Evolutionary conservation across 2,329 filamentous ascomycete genomes (phyloP), one percentile per base, ranked within the genome.

Genomic region (Colletotrichum sp.): DNA sequence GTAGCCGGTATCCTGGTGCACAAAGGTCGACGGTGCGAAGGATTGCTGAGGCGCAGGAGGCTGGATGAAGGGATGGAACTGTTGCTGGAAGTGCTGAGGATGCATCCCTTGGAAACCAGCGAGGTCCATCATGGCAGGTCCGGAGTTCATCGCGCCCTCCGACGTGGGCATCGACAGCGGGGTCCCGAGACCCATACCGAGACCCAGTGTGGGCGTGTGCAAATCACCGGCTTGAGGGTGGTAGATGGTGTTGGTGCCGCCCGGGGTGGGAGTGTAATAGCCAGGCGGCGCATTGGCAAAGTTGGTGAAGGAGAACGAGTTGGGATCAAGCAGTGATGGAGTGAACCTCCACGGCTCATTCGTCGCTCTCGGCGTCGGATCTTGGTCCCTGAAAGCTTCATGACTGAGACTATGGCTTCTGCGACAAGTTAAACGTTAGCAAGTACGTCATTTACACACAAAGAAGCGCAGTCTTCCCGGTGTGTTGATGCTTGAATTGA

Each of bases 291-390:
- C 94, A 84, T 94, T 95, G 78, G 94, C 92, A 81, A 98, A 96
- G 71, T 90, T 89, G 75, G 92, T 90, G 85, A 98, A 98, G 28
- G 92, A 91, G 83, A 95, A 95, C 34, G 95, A 94, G 83, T 94
- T 95, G 22, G 95, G 93, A 82, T 98, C 96, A 82, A 98, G 90
- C 73, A 98, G 88, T 27, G 96, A 97, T 6, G 96, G 95, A 4
- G 96, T 98, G 81, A 98, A 96, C 78, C 94, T 91, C 93, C 96
- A 97, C 79, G 91, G 92, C 79, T 98, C 96, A 80, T 94, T 93
- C 56, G 94, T 91, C 22, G 93, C 94, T 82, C 94, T 92, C 7
- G 95, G 95, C 5, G 95, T 98, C 25, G 94, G 94, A 81, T 98
- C 95, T 81, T 94, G 91, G 84, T 97, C 94, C 83, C 87, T 85